Evolutionary conservation across 805 yeast genomes (phyloP).

Genomic region (Kluyveromyces siamensis): DNA sequence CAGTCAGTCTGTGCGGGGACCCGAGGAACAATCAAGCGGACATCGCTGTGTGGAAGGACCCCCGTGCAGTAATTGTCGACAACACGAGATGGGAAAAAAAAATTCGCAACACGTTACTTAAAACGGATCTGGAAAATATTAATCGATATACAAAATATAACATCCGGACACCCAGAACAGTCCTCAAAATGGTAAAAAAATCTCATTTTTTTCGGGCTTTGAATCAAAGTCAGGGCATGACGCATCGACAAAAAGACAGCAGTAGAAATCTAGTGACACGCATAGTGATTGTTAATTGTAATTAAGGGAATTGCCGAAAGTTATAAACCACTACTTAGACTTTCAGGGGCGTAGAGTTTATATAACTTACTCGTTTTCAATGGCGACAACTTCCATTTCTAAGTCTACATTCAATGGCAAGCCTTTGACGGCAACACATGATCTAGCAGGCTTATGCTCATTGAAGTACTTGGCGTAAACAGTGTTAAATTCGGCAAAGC

Average conservation of each 20-base stretch:
- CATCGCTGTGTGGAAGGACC: neutral
- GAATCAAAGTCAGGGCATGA: too few species aligned
- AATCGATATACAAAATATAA: neutral
- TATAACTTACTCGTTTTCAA: constrained; percentile 38
- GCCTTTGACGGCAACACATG: constrained; percentile 90
- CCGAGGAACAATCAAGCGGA: neutral
- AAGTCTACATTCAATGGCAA: constrained; percentile 79
- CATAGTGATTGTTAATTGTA: too few species aligned
- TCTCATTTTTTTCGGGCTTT: too few species aligned
- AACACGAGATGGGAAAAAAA: too few species aligned
- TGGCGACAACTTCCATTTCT: constrained; percentile 90
- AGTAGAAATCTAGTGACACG: too few species aligned
- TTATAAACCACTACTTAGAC: too few species aligned
- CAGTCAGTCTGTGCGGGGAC: too few species aligned
- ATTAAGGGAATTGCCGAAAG: too few species aligned
- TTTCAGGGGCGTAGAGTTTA: neutral
- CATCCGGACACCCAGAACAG: neutral
- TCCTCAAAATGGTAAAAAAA: neutral
- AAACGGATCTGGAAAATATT: neutral
- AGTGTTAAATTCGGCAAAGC: constrained; percentile 76
- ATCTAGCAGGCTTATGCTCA: constrained; percentile 88
- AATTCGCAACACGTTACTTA: neutral
- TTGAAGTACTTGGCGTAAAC: constrained; percentile 73
- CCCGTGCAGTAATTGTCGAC: neutral
- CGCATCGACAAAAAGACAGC: too few species aligned